Conservation (phyloP, 116 monocot genomes). For the Dioscorea cayenensis region DNA sequence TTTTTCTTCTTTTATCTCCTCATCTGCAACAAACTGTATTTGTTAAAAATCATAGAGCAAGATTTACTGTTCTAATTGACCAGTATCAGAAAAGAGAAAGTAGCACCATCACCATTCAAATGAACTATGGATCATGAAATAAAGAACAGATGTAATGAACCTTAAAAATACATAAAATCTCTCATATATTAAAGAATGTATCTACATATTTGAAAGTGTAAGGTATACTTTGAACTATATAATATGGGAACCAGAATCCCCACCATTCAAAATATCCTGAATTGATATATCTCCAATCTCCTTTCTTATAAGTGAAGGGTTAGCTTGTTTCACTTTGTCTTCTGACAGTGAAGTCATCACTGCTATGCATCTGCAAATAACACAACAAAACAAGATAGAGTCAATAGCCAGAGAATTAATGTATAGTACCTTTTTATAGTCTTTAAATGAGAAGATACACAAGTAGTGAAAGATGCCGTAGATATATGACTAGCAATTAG, state of each 20-base stretch:
- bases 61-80: not conserved
- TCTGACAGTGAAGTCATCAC: slow-evolving; percentile 79
- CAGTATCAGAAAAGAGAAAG: not conserved
- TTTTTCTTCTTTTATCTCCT: slow-evolving; percentile 8
- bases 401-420: no score
- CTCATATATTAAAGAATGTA: no score
- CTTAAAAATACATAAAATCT: not conserved
- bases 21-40: slow-evolving; percentile 53
- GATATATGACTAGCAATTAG: no score
- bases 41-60: slow-evolving; percentile 13
- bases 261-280: slow-evolving; percentile 58
- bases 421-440: no score
- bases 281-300: slow-evolving; percentile 82
- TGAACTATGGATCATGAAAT: not conserved
- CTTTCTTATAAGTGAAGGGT: slow-evolving; percentile 75
- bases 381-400: not conserved
- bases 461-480: no score
- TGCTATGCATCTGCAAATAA: slow-evolving; percentile 83
- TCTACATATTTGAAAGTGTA: not conserved
- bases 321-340: slow-evolving; percentile 53
- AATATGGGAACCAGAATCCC: slow-evolving; percentile 37
- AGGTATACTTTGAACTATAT: slow-evolving; percentile 39
- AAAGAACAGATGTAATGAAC: not conserved
- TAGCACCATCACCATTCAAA: not conserved
- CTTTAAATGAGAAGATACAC: no score